These are phyloP conservation scores for Paramyrothecium roridum DNA, from an alignment of 2,329 filamentous ascomycete genomes.

Conservation along the genomic window DNA sequence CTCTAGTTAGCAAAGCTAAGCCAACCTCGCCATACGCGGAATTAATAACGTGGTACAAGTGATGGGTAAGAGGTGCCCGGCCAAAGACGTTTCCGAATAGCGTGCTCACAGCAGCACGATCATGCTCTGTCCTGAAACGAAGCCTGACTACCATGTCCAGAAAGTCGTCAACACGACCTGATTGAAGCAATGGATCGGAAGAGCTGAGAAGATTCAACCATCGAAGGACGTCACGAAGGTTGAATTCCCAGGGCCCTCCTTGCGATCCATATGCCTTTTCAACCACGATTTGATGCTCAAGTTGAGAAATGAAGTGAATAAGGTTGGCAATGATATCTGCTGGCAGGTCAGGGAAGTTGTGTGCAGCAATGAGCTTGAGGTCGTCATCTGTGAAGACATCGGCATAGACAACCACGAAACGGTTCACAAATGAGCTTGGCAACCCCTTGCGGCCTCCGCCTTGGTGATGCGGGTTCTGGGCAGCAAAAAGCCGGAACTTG, in stretches of 20 bases:
- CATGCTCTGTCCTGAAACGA: slow-evolving; percentile 72
- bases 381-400: slow-evolving; percentile 84
- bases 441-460: slow-evolving; percentile 93
- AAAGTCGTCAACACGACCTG: slow-evolving; percentile 66
- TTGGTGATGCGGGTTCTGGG: slow-evolving; percentile 96
- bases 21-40: slow-evolving; percentile 72
- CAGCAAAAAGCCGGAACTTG: slow-evolving; percentile 90
- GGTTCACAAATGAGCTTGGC: slow-evolving; percentile 93
- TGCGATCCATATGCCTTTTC: slow-evolving; percentile 56
- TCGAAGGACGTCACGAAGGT: slow-evolving; percentile 82
- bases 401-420: slow-evolving; percentile 96
- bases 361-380: slow-evolving; percentile 75
- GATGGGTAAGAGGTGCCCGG: slow-evolving; percentile 47
- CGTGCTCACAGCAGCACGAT: slow-evolving; percentile 61
- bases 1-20: slow-evolving; percentile 65
- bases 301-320: slow-evolving; percentile 75
- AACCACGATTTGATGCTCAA: slow-evolving; percentile 69
- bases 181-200: slow-evolving; percentile 56
- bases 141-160: slow-evolving; percentile 81
- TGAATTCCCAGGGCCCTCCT: slow-evolving; percentile 91
- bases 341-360: slow-evolving; percentile 67
- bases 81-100: slow-evolving; percentile 68
- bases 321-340: slow-evolving; percentile 59
- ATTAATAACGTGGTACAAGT: slow-evolving; percentile 70
- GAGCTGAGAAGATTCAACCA: slow-evolving; percentile 69